Evolutionary conservation across 2,329 filamentous ascomycete species (phyloP).

Genomic region (Trichoderma atroviride): DNA sequence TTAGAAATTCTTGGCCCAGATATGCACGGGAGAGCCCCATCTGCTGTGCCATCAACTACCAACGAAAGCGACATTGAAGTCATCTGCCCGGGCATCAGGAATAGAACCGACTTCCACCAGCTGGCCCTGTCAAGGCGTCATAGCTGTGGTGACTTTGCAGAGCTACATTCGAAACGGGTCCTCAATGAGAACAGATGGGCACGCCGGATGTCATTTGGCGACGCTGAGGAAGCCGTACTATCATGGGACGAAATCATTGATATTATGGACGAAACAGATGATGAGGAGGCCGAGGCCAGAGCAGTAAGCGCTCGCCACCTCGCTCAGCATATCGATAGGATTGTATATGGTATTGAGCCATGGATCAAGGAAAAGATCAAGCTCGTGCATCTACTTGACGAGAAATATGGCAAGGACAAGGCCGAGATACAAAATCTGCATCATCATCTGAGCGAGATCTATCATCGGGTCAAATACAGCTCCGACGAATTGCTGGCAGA

Average conservation of each 20-base stretch:
- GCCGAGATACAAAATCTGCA: constrained; percentile 69
- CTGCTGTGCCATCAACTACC: constrained; percentile 60
- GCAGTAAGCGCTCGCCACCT: constrained; percentile 60
- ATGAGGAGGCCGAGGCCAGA: constrained; percentile 39
- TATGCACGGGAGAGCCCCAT: constrained; percentile 51
- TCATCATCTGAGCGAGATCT: constrained; percentile 69
- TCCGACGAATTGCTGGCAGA: constrained; percentile 70
- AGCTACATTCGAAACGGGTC: constrained; percentile 35
- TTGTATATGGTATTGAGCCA: constrained; percentile 57
- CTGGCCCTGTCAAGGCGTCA: constrained; percentile 63
- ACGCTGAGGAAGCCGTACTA: constrained; percentile 74
- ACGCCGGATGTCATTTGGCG: constrained; percentile 73
- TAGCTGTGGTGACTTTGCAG: constrained; percentile 53
- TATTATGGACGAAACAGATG: constrained; percentile 39
- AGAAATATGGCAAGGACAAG: constrained; percentile 63
- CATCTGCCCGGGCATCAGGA: background rate
- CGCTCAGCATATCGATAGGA: constrained; percentile 53
- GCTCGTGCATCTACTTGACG: constrained; percentile 61
- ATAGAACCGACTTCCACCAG: constrained; percentile 46
- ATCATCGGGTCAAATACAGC: constrained; percentile 66
- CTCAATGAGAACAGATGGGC: constrained; percentile 66
- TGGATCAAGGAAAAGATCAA: constrained; percentile 65
- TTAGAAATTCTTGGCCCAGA: constrained; percentile 43
- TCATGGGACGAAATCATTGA: constrained; percentile 62
- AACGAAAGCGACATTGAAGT: constrained; percentile 48